Base-by-base conservation (phyloP, 2,329 filamentous ascomycete species). In the Aspergillus proliferans region DNA sequence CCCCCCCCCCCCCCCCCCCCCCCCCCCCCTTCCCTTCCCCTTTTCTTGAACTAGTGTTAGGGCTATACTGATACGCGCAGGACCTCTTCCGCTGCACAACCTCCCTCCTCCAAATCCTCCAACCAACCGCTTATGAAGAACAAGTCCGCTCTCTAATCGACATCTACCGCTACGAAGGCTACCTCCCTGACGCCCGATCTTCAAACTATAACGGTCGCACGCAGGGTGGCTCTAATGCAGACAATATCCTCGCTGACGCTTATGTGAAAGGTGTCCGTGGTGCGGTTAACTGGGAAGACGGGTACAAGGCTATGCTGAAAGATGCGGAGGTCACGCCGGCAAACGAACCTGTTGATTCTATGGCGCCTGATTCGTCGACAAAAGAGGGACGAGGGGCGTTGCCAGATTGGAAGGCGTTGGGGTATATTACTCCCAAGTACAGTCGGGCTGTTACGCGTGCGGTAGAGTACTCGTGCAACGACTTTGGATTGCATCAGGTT, bases 201-300 rank as follows among this genome's bases (percentile, higher is more conserved):
- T 85, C 80, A 1, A 83, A 86, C 64, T 85, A 74, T 69, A 88
- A 86, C 53, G 85, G 85, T 8, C 79, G 80, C 14, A 80, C 81
- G 0, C 85, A 88, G 61, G 85, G 83, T 9, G 85, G 85, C 6
- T 84, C 79, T 10, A 87, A 87, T 58, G 79, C 80, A 3, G 85
- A 88, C 62, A 87, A 85, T 49, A 78, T 88, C 3, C 77, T 88
- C 14, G 85, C 85, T 2, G 85, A 88, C 58, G 85, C 85, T 0
- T 88, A 81, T 53, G 76, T 86, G 26, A 88, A 88, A 62, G 83
- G 83, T 0, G 72, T 85, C 3, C 62, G 62, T 10, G 83, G 81
- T 4, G 70, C 70, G 3, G 71, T 88, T 40, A 72, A 87, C 64
- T 88, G 85, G 85, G 67, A 73, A 3, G 78, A 80, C 47, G 83